Evolutionary conservation across 225 moss, liverwort and hornwort species (phyloP), one percentile per base, ranked within the genome.

Genomic region (Asterella californica): DNA sequence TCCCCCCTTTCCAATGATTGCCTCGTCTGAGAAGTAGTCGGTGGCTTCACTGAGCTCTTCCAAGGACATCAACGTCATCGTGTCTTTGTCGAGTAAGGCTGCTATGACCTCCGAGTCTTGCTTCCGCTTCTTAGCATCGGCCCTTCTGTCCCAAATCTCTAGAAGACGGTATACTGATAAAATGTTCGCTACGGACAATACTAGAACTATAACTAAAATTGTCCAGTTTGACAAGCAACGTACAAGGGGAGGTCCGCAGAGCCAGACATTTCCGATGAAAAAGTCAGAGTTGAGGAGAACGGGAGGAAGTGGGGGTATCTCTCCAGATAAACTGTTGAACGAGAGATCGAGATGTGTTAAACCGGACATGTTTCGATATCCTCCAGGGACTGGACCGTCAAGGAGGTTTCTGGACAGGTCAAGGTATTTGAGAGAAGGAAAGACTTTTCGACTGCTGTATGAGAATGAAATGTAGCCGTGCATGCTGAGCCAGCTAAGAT

Each of bases 321-420:
- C 34, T 18, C 80, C 80, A 24, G 80, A 81, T 2, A 81, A 65
- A 25, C 63, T 11, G 60, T 81, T 81, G 80, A n/a, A 22, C 42
- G 80, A 72, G 15, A 81, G 18, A 49, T 81, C 57, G 7, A 81
- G 29, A 32, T 22, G 22, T 3, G 25, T 49, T 61, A 81, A 50
- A 15, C 30, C 19, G 10, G 73, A 61, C 60, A 81, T 61, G 6
- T 24, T 33, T 2, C 30, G 36, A 42, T 74, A 38, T 25, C 33
- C 59, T 9, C 27, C 48, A 3, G 73, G 53, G 18, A 81, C 61
- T 15, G 55, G 15, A 10, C 80, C 80, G 12, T 62, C 10, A 47
- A 81, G 59, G 25, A 27, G 50, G 62, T 81, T 81, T 24, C 32
- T n/a, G 55, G 80, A 81, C 11, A 81, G 18, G 34, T 81, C 70